phyloP scores from a whole-genome alignment of 1,139 yeast genomes.

The Taiozyma sp. region DNA sequence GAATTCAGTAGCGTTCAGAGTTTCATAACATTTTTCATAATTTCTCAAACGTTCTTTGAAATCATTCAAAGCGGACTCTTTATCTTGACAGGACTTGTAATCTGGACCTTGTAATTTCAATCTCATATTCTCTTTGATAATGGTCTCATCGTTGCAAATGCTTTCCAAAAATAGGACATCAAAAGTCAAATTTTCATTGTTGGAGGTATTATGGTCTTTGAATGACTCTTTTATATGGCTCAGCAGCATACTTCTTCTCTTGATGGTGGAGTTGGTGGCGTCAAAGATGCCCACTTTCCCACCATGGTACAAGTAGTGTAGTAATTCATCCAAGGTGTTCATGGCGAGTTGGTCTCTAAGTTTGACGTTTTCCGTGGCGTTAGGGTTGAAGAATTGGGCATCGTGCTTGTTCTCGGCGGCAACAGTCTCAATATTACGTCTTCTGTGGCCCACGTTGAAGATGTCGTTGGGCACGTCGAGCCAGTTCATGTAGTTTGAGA shows the following conservation, averaged over 20 bases:
- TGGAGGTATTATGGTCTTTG: slow-evolving; percentile 48
- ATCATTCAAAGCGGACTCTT: slow-evolving; percentile 63
- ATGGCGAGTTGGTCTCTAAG: slow-evolving; percentile 83
- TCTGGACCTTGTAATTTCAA: slow-evolving; percentile 84
- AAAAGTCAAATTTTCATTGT: slow-evolving; percentile 39
- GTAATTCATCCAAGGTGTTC: slow-evolving; percentile 73
- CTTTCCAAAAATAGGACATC: slow-evolving; percentile 77
- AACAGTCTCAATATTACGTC: slow-evolving; percentile 35
- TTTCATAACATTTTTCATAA: slow-evolving; percentile 78
- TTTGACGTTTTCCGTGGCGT: slow-evolving; percentile 52
- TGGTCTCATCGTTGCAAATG: slow-evolving; percentile 63
- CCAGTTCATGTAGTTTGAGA: slow-evolving; percentile 78
- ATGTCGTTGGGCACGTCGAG: slow-evolving; percentile 73
- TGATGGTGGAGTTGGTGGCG: slow-evolving; percentile 79
- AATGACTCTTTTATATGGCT: slow-evolving; percentile 26
- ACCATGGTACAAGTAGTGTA: slow-evolving; percentile 66
- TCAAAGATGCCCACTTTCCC: slow-evolving; percentile 90
- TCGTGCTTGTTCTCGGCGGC: slow-evolving; percentile 40
- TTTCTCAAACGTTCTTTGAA: slow-evolving; percentile 70
- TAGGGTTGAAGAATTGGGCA: slow-evolving; percentile 54
- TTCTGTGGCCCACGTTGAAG: slow-evolving; percentile 82
- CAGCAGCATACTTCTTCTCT: slow-evolving; percentile 60
- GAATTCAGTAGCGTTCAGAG: slow-evolving; percentile 64
- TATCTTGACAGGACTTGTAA: slow-evolving; percentile 62
- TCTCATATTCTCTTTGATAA: slow-evolving; percentile 69